Evolutionary conservation across 2,329 filamentous ascomycete species (phyloP), one percentile per base, ranked within the genome.

Genomic region (Verticillium longisporum): DNA sequence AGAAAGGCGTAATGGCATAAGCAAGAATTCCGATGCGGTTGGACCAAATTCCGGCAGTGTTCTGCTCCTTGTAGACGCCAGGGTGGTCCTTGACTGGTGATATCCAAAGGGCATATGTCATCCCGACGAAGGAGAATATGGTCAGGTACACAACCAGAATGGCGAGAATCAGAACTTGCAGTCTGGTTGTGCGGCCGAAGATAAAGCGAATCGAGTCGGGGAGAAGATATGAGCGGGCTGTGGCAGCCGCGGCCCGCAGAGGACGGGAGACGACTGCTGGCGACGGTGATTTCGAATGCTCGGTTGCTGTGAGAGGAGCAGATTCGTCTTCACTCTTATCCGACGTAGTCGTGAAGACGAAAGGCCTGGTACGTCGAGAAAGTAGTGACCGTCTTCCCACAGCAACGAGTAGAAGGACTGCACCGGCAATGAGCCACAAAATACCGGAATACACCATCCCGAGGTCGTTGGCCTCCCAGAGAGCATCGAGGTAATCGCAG

Each of bases 1-100:
- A 87, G 0, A 92, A 77, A 0, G 89, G 89, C 0, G 89, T 91
- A 9, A 92, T 78, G 0, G 88, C 89, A 67, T 89, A 92, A 1
- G 90, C 89, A 0, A 92, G 72, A 1, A 87, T 80, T 7, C 89
- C 90, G 3, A 92, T 71, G n/a, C 90, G 83, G 69, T 92, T 85
- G 0, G 85, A 79, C 77, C 84, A 91, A 0, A 87, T 84, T 1
- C 88, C 88, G 0, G 92, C 75, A 4, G 82, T 81, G 4, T 82
- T 84, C 7, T 89, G 83, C 0, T 82, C 90, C 71, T 89, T 90
- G 74, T 83, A 80, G 1, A 85, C 69, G 34, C 77, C 78, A 0
- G 80, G 79, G 36, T 73, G 74, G 13, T 77, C 77, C 69, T 85
- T 84, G 58, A 91, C 82, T 0, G 89, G 89, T 0, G 88, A 91